phyloP scores from a whole-genome alignment of 208 protist genomes.

The Angomonas deanei region DNA sequence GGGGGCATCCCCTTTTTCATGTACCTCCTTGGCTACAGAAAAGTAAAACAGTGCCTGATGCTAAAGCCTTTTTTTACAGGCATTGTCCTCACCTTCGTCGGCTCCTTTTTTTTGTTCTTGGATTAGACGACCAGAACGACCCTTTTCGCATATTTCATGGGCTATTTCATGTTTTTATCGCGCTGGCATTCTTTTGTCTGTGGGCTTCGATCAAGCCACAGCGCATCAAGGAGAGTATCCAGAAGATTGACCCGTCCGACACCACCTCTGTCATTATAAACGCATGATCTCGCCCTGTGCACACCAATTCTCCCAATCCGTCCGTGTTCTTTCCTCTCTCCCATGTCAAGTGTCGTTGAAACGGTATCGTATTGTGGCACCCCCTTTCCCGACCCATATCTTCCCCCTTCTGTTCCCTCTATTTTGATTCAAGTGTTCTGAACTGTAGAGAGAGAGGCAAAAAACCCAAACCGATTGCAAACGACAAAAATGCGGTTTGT shows the following conservation, averaged over 20 bases:
- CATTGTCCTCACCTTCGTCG: slow-evolving; percentile 21
- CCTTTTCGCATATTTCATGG: slow-evolving; percentile 69
- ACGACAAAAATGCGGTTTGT: not conserved
- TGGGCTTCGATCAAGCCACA: slow-evolving; percentile 24
- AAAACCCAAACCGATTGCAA: too few relatives aligned
- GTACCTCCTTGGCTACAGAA: slow-evolving; percentile 26
- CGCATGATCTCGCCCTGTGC: not conserved
- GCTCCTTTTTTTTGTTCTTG: slow-evolving; percentile 43
- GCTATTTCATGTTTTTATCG: slow-evolving; percentile 68
- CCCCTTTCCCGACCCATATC: not conserved
- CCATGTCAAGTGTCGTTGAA: too few relatives aligned
- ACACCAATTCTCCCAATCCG: not conserved
- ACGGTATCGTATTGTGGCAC: not conserved
- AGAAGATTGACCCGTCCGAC: not conserved
- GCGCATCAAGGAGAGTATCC: not conserved
- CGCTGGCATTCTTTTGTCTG: slow-evolving; percentile 41
- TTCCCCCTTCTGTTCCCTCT: not conserved
- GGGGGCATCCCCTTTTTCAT: slow-evolving; percentile 39
- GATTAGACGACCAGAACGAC: slow-evolving; percentile 54
- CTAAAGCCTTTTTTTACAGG: slow-evolving; percentile 13
- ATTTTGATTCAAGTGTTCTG: too few relatives aligned
- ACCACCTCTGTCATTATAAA: not conserved
- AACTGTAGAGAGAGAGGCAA: too few relatives aligned
- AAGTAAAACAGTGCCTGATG: slow-evolving; percentile 16
- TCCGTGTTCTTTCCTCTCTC: not conserved